Evolutionary conservation across 2,329 filamentous ascomycete species (phyloP).

Genomic region (Pseudophaeomoniella oleicola): DNA sequence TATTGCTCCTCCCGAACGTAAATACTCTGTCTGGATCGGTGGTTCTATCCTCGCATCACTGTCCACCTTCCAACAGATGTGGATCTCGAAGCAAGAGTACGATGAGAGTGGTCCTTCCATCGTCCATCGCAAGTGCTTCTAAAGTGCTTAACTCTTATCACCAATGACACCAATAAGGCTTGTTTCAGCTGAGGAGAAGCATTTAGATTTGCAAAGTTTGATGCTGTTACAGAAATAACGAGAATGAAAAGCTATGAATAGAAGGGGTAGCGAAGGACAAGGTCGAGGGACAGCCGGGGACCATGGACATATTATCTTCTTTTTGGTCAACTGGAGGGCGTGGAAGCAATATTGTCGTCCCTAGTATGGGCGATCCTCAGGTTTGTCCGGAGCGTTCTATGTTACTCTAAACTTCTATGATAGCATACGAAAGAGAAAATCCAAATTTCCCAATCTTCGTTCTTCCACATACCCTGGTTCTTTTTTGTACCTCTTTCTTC

Average conservation of each 20-base stretch:
- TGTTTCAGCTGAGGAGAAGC: not conserved
- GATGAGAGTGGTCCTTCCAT: constrained; percentile 99
- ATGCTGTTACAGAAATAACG: not conserved
- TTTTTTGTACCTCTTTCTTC: too few species aligned
- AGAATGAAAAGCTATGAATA: not conserved
- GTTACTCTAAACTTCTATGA: not conserved
- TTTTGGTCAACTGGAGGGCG: not conserved
- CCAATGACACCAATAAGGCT: not conserved
- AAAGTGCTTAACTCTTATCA: constrained; percentile 45
- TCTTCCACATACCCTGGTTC: too few species aligned
- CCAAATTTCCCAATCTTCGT: not conserved
- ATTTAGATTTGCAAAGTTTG: not conserved
- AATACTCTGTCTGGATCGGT: constrained; percentile 99
- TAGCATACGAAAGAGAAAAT: not conserved
- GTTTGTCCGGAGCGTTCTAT: not conserved
- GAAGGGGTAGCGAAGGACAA: not conserved
- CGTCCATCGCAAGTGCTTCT: constrained; percentile 99
- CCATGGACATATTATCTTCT: not conserved
- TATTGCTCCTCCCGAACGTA: constrained; percentile 98
- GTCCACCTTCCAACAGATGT: constrained; percentile 99
- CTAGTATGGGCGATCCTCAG: not conserved
- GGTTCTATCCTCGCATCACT: constrained; percentile 98
- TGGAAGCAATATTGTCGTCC: too few species aligned
- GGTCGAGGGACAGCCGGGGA: not conserved
- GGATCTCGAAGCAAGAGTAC: constrained; percentile 99